Percentiles rank a stretch among this genome's conserved stretches.
Conservation (phyloP, 257 asterid species). For the Solanum virginianum region DNA sequence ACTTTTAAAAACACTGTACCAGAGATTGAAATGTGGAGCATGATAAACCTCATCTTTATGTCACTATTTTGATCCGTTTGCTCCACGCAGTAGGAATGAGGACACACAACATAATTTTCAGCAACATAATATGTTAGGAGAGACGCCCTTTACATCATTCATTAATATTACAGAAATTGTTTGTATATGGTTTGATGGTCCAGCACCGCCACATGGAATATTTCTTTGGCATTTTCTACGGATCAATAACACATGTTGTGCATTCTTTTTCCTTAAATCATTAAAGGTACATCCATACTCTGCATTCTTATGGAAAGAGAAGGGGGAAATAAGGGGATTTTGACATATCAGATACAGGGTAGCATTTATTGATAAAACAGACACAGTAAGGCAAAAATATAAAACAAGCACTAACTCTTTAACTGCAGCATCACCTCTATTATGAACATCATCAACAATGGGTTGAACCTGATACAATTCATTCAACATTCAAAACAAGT, state of each 20-base stretch:
- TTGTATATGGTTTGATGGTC: background rate
- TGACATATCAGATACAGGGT: background rate
- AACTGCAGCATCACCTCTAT: slow-evolving; percentile 84
- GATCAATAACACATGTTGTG: background rate
- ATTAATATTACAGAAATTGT: background rate
- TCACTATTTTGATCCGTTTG: background rate
- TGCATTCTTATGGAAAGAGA: background rate
- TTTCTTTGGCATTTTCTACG: background rate
- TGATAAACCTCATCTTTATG: background rate
- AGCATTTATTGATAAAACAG: background rate
- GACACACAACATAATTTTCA: background rate
- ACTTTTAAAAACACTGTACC: background rate
- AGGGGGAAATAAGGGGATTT: background rate
- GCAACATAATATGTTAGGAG: background rate
- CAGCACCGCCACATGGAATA: background rate
- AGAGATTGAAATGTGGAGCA: background rate
- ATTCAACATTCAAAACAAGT: background rate
- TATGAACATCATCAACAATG: slow-evolving; percentile 77
- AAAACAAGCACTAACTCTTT: slow-evolving; percentile 65
- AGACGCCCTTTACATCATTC: background rate
- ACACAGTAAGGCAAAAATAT: slow-evolving; percentile 5
- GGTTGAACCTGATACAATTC: slow-evolving; percentile 67
- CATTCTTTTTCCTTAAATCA: background rate
- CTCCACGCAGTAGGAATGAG: background rate
- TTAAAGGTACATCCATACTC: background rate